phyloP scores from a whole-genome alignment of 192 early-diverging fungal genomes.

The Backusella luteola region DNA sequence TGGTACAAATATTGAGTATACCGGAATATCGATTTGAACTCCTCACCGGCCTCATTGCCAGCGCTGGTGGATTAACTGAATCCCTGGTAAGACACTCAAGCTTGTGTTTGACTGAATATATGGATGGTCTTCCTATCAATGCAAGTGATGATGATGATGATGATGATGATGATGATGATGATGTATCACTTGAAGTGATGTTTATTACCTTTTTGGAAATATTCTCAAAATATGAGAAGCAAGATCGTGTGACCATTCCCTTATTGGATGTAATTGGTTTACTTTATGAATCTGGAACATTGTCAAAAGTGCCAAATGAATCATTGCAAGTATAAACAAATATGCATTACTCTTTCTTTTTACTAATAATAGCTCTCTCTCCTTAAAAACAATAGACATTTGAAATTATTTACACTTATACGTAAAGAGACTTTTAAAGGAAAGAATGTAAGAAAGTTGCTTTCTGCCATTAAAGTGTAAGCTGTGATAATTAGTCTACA shows the following conservation, averaged over 20 bases:
- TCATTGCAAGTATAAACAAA: conserved; percentile 31
- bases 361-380: not conserved
- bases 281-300: conserved; percentile 54
- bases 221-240: conserved; percentile 39
- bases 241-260: conserved; percentile 69
- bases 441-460: conserved; percentile 64
- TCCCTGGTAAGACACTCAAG: conserved; percentile 71
- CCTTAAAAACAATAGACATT: conserved; percentile 19
- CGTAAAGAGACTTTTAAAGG: conserved; percentile 50
- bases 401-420: conserved; percentile 40
- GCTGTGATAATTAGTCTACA: conserved; percentile 20
- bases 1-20: conserved; percentile 56
- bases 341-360: not conserved
- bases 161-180: not conserved
- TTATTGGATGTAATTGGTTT: conserved; percentile 68
- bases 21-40: conserved; percentile 57
- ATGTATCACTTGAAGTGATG: conserved; percentile 40
- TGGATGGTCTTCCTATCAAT: conserved; percentile 41
- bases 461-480: conserved; percentile 63
- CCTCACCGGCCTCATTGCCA: conserved; percentile 68
- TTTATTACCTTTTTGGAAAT: conserved; percentile 43
- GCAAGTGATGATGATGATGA: conserved; percentile 2
- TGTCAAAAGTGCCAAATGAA: conserved; percentile 33
- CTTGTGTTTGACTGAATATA: conserved; percentile 58
- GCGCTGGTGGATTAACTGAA: conserved; percentile 79